A percentile compares a stretch with the other conserved stretches of the same genome.
These are phyloP conservation scores for Ogataea nitratoaversa DNA, from an alignment of 805 yeast species.

Conservation along the genomic window DNA sequence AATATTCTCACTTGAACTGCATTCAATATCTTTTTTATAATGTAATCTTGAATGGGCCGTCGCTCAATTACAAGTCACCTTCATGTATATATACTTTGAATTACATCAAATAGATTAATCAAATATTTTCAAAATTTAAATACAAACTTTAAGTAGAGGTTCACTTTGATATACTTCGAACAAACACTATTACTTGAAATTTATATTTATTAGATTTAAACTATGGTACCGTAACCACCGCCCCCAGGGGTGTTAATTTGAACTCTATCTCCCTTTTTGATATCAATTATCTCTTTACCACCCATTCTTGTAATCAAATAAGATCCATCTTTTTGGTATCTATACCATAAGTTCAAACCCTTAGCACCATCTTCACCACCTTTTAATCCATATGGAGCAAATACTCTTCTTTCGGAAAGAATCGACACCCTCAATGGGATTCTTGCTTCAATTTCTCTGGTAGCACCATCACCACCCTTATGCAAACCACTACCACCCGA, in stretches of 20 bases:
- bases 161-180: too few relatives aligned
- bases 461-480: slow-evolving; percentile 46
- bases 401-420: slow-evolving; percentile 40
- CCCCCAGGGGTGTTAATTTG: slow-evolving; percentile 34
- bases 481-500: slow-evolving; percentile 48
- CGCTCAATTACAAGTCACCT: too few relatives aligned
- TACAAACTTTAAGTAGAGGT: too few relatives aligned
- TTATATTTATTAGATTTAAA: too few relatives aligned
- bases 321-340: slow-evolving; percentile 14
- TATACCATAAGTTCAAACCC: slow-evolving; percentile 32
- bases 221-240: slow-evolving; percentile 32
- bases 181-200: too few relatives aligned
- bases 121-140: background rate
- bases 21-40: too few relatives aligned
- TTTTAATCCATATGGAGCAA: slow-evolving; percentile 42
- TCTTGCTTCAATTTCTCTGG: slow-evolving; percentile 40
- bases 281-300: slow-evolving; percentile 26
- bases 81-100: background rate
- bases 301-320: slow-evolving; percentile 24
- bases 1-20: background rate
- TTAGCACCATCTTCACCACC: slow-evolving; percentile 42
- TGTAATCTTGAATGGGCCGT: too few relatives aligned
- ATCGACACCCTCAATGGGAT: slow-evolving; percentile 34
- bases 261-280: slow-evolving; percentile 28
- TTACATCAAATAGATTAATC: too few relatives aligned